These are phyloP conservation scores for Suillus ampliporus DNA, from an alignment of 768 basidiomycete species.

Conservation along the genomic window DNA sequence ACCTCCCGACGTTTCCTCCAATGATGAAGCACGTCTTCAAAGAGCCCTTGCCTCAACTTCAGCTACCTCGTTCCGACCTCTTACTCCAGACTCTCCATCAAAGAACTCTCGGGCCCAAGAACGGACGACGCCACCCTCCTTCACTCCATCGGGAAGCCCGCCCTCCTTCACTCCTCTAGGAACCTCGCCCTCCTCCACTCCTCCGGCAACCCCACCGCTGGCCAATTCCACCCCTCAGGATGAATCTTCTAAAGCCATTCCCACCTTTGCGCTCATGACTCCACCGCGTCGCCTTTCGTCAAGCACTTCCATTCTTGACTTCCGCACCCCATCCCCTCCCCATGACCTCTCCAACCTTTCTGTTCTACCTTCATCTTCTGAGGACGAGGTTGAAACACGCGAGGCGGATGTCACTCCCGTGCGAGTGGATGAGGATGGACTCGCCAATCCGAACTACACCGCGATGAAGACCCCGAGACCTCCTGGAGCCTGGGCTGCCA, in stretches of 20 bases:
- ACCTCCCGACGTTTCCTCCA: conserved; percentile 6
- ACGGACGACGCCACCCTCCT: conserved; percentile 11
- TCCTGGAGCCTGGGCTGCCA: conserved; percentile 52
- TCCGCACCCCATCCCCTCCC: conserved; percentile 69
- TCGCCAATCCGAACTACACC: conserved; percentile 33
- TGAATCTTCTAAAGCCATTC: conserved; percentile 18
- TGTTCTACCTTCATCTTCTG: conserved; percentile 61
- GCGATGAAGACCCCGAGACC: conserved; percentile 51
- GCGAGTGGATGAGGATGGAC: conserved; percentile 23
- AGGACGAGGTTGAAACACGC: conserved; percentile 49
- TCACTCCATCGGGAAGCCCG: conserved; percentile 34
- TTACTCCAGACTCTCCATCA: conserved; percentile 7
- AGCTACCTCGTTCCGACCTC: conserved; percentile 15
- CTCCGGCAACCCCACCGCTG: conserved; percentile 30
- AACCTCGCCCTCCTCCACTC: no score
- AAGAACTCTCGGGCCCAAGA: conserved; percentile 1
- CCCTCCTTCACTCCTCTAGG: conserved; percentile 10
- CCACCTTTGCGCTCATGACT: conserved; percentile 43
- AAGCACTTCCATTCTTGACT: conserved; percentile 50
- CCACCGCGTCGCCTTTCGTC: conserved; percentile 53
- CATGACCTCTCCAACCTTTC: conserved; percentile 69
- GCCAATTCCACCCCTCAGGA: conserved; percentile 6
- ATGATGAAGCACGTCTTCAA: conserved; percentile 24
- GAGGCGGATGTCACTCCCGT: conserved; percentile 28
- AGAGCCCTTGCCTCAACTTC: conserved; percentile 28